Evolutionary conservation across 2,329 filamentous ascomycete genomes (phyloP).

Genomic region (Thermoascus crustaceus): DNA sequence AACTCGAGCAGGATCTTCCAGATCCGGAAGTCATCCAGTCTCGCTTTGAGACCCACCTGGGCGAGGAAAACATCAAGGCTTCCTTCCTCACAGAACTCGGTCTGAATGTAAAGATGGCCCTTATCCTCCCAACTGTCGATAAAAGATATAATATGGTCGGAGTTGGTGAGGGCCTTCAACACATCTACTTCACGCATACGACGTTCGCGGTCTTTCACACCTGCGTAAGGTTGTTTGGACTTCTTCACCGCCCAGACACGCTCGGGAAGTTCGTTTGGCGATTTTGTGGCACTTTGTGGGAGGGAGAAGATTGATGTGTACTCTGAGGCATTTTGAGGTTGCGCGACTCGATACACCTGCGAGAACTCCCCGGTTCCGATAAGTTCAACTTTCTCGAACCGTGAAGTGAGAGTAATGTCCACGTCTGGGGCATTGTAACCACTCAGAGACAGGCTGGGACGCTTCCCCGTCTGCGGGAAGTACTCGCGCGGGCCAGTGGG

Average conservation of each 20-base stretch:
- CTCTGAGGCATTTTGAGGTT: constrained; percentile 28
- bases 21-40: constrained; percentile 93
- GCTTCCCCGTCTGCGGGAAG: constrained; percentile 50
- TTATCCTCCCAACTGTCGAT: constrained; percentile 82
- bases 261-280: constrained; percentile 47
- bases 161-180: constrained; percentile 65
- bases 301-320: constrained; percentile 37
- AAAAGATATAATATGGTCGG: constrained; percentile 78
- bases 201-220: constrained; percentile 68
- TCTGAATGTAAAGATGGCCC: constrained; percentile 88
- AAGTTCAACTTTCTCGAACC: constrained; percentile 73
- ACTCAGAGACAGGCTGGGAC: constrained; percentile 61
- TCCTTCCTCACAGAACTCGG: constrained; percentile 92
- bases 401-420: constrained; percentile 62
- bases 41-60: constrained; percentile 72
- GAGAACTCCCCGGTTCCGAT: constrained; percentile 91
- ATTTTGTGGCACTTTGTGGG: constrained; percentile 42
- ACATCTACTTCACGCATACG: constrained; percentile 79
- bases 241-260: constrained; percentile 90
- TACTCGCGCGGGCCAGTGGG: constrained; percentile 62
- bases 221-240: constrained; percentile 69
- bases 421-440: constrained; percentile 63
- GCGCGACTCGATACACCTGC: constrained; percentile 72
- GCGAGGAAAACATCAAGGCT: constrained; percentile 78
- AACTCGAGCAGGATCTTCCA: constrained; percentile 96